Evolutionary conservation across 2,329 filamentous ascomycete genomes (phyloP), one percentile per base, ranked within the genome.

Genomic region (Trichophyton schoenleinii): DNA sequence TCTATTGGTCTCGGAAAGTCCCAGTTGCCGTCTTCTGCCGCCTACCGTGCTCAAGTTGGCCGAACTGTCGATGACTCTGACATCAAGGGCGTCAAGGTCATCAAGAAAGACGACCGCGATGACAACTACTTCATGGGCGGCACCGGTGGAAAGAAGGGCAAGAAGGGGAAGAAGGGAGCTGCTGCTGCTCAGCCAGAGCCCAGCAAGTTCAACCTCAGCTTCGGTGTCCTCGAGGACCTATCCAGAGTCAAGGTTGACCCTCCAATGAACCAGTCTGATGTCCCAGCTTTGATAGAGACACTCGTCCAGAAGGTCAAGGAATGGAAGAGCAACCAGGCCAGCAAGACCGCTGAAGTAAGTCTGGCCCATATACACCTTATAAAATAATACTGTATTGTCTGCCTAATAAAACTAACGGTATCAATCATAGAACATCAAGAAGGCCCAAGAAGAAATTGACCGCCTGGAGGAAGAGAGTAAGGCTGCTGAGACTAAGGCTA

Each of bases 391-490:
- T 44, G 11, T 44, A 7, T 11, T 25, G 25, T 22, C 13, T 58
- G 34, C 62, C 4, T 38, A 4, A 1, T 13, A 60, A 46, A 15
- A 36, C 62, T 64, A 36, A 64, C 63, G 9, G 57, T 25, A n/a
- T 36, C 11, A 4, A 31, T 20, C 13, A 31, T 70, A 97, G 94
- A 99, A 99, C 81, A 87, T 97, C 64, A 89, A 90, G 66, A 96
- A 96, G 77, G 94, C 94, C 64, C 88, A 96, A 80, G 92, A 92
- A 76, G 91, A 96, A 75, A 95, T 99, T 65, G 89, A 91, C 72
- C 86, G 86, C 67, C 83, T 97, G 49, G 83, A 86, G 68, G 78
- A 81, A 61, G 92, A 96, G 72, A 85, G 86, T 61, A 79, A 82
- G 66, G 64, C 80, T 80, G 65, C 75, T 18, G 49, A 55, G 15